Percentiles rank a stretch among this genome's conserved stretches.
Conservation (phyloP, 2,329 filamentous ascomycete species). For the Cordyceps militaris region DNA sequence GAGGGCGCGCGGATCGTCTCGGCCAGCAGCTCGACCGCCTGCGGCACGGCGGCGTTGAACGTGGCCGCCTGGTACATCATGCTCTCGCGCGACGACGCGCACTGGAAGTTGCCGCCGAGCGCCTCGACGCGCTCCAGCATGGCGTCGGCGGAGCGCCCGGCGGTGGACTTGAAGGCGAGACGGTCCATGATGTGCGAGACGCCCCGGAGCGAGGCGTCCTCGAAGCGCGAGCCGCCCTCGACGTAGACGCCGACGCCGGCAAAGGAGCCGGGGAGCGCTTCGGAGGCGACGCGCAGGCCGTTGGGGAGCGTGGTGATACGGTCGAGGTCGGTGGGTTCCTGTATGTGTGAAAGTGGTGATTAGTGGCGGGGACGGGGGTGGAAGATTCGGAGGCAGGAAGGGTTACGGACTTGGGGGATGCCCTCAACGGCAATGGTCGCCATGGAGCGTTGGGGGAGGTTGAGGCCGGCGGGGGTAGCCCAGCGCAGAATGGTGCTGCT, state of each 20-base stretch:
- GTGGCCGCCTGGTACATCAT: conserved; percentile 99
- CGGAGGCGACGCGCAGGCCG: conserved; percentile 88
- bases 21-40: conserved; percentile 75
- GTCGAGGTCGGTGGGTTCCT: conserved; percentile 79
- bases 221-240: conserved; percentile 90
- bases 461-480: conserved; percentile 15
- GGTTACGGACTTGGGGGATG: conserved; percentile 26
- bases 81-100: conserved; percentile 87
- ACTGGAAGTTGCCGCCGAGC: conserved; percentile 92
- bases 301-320: conserved; percentile 83
- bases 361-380: not conserved
- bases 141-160: conserved; percentile 63
- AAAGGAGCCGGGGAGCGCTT: conserved; percentile 90
- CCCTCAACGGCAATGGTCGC: conserved; percentile 30
- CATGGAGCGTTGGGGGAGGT: conserved; percentile 22
- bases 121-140: conserved; percentile 85
- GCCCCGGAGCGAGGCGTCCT: conserved; percentile 75
- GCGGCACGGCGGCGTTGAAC: conserved; percentile 86
- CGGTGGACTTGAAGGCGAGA: conserved; percentile 87
- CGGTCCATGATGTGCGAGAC: conserved; percentile 96
- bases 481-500: conserved; percentile 21
- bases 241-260: conserved; percentile 93
- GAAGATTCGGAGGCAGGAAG: not conserved
- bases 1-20: conserved; percentile 85
- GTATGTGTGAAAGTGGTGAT: not conserved